Conservation (phyloP, 495 filamentous ascomycete genomes). For the Hypoxylon subgilvum region DNA sequence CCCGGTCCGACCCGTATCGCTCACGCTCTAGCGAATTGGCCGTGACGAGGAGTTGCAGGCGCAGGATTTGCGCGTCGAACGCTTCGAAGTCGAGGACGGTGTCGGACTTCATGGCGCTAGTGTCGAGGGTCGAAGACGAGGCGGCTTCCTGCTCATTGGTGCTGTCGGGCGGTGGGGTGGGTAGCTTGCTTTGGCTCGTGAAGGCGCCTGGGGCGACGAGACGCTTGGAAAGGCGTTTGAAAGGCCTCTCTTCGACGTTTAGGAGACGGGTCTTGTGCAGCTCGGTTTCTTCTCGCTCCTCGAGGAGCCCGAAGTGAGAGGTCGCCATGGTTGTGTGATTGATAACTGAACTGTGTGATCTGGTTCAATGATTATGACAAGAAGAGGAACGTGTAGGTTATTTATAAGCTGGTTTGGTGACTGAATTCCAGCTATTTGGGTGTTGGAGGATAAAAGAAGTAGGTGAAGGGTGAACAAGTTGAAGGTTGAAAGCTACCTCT, state of each 20-base stretch:
- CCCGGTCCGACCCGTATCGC: conserved; percentile 81
- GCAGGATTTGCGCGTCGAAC: conserved; percentile 78
- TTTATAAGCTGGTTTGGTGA: too few species aligned
- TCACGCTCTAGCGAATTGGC: conserved; percentile 86
- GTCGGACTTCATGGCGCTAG: conserved; percentile 74
- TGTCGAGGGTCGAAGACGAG: conserved; percentile 51
- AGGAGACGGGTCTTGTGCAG: conserved; percentile 91
- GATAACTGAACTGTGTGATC: too few species aligned
- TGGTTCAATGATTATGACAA: too few species aligned
- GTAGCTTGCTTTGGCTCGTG: conserved; percentile 61
- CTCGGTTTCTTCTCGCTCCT: conserved; percentile 69
- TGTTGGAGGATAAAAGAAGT: too few species aligned
- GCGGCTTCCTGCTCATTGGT: conserved; percentile 24
- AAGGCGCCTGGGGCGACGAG: conserved; percentile 70
- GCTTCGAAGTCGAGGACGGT: conserved; percentile 87
- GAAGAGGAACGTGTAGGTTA: too few species aligned
- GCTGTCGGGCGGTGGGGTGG: conserved; percentile 73
- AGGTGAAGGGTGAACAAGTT: too few species aligned
- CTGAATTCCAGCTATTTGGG: background rate
- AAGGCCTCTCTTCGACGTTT: conserved; percentile 89
- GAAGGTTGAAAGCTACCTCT: background rate
- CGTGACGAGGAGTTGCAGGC: conserved; percentile 82
- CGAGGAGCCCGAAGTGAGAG: conserved; percentile 48
- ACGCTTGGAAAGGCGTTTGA: conserved; percentile 85
- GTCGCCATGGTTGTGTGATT: conserved; percentile 28